These are phyloP conservation scores for Berberis thunbergii DNA, from an alignment of 164 flowering plant genomes.

Conservation along the genomic window DNA sequence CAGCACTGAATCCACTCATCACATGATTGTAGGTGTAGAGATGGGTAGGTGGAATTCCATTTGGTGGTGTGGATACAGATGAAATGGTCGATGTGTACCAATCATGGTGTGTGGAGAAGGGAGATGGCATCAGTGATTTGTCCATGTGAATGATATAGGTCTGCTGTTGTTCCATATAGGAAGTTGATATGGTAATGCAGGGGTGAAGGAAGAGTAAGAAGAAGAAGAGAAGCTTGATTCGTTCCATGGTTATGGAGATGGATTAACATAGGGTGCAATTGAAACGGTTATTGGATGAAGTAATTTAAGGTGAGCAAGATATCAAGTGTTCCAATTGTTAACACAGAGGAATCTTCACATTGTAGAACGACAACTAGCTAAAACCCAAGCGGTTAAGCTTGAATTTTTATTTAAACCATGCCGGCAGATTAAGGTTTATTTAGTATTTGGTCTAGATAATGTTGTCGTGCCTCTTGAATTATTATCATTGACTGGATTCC, in stretches of 20 bases:
- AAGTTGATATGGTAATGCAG: slow-evolving; percentile 2
- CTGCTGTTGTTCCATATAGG: slow-evolving; percentile 3
- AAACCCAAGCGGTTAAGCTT: no score
- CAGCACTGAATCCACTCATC: slow-evolving; percentile 25
- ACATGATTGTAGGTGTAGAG: slow-evolving; percentile 29
- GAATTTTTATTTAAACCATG: no score
- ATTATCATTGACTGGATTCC: no score
- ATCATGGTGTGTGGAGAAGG: slow-evolving; percentile 14
- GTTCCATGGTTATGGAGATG: slow-evolving; percentile 5
- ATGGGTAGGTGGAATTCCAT: slow-evolving; percentile 12
- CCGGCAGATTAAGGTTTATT: no score
- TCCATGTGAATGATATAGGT: slow-evolving; percentile 31
- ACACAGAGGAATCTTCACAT: no score
- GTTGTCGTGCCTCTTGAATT: no score
- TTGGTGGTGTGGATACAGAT: slow-evolving; percentile 12
- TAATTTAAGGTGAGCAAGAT: no score
- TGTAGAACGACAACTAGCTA: no score
- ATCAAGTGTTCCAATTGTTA: no score
- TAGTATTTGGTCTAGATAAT: no score
- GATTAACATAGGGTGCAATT: no score
- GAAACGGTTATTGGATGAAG: no score
- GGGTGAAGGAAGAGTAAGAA: slow-evolving; percentile 6
- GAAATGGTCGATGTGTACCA: slow-evolving; percentile 24
- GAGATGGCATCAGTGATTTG: slow-evolving; percentile 18
- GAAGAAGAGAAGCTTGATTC: not conserved